Evolutionary conservation across 305 asterid species (phyloP), one percentile per base, ranked within the genome.

Genomic region (Fraxinus ornus): DNA sequence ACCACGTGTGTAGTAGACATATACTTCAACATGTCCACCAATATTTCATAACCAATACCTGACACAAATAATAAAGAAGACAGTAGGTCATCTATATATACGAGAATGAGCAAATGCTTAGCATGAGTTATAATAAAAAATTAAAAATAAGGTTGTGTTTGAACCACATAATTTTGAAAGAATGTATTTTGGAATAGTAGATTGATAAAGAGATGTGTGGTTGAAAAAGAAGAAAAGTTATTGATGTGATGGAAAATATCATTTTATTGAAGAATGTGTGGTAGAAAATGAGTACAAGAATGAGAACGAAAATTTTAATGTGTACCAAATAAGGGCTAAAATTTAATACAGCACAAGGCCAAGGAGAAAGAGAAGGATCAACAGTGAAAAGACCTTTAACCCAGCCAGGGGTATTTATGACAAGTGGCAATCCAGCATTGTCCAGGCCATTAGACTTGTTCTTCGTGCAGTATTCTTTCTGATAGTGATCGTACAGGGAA

Each of bases 391-490:
- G 90, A 39, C 98, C 98, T 92, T 94, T 96, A 64, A 96, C 98
- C 98, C 99, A 96, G 80, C 97, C 99, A 3, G 97, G 92, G 79
- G 99, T 94, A 90, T 96, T 96, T 84, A 96, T 88, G 84, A 96
- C 93, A 83, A 94, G 93, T 17, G 99, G 98, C 77, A 92, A 73
- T 55, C 88, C 90, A 79, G 85, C 78, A 84, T 75, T 84, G 78
- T 85, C 87, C 77, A 80, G 85, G 81, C 77, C 21, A 71, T 82
- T 86, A 41, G 84, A 74, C 79, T 80, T 85, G 80, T 73, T 82
- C 68, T 66, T 78, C 77, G n/a, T 49, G 78, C 79, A 39, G 83
- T 79, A 89, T 79, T 88, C 86, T 82, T 88, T 86, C 81, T 79
- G 82, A 87, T 93, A 96, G 88, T 93, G 83, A 77, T 94, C 95